Percentiles rank a stretch among this genome's conserved stretches.
Conservation (phyloP, 2,329 filamentous ascomycete genomes). For the Neurospora sp. region DNA sequence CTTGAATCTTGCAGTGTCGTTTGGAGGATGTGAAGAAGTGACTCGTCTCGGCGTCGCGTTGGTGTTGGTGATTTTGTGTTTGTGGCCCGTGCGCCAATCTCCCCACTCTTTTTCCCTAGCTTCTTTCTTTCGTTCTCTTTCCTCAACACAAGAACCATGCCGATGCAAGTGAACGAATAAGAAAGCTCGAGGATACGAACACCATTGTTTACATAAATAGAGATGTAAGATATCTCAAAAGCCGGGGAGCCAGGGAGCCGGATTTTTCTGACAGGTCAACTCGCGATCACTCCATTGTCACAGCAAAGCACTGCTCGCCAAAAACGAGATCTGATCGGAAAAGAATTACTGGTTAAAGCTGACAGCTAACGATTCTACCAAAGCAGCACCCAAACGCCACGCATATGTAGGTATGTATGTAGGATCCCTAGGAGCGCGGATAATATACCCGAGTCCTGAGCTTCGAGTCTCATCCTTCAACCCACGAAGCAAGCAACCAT, state of each 20-base stretch:
- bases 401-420: not conserved
- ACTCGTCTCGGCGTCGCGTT: not conserved
- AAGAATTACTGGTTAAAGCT: not conserved
- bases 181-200: too few species aligned
- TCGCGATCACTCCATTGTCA: not conserved
- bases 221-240: too few species aligned
- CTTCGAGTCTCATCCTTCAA: too few species aligned
- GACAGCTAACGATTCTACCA: not conserved
- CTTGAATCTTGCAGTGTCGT: not conserved
- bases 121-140: too few species aligned
- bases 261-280: too few species aligned
- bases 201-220: too few species aligned
- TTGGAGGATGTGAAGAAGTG: not conserved
- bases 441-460: too few species aligned
- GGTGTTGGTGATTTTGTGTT: not conserved
- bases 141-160: too few species aligned
- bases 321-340: not conserved
- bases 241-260: too few species aligned
- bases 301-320: not conserved
- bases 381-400: not conserved
- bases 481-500: not conserved
- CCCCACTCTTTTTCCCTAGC: too few species aligned
- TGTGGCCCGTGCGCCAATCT: not conserved
- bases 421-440: not conserved
- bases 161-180: too few species aligned